These are phyloP conservation scores for Pleurotus cornucopiae DNA, from an alignment of 768 basidiomycete species.

Conservation along the genomic window DNA sequence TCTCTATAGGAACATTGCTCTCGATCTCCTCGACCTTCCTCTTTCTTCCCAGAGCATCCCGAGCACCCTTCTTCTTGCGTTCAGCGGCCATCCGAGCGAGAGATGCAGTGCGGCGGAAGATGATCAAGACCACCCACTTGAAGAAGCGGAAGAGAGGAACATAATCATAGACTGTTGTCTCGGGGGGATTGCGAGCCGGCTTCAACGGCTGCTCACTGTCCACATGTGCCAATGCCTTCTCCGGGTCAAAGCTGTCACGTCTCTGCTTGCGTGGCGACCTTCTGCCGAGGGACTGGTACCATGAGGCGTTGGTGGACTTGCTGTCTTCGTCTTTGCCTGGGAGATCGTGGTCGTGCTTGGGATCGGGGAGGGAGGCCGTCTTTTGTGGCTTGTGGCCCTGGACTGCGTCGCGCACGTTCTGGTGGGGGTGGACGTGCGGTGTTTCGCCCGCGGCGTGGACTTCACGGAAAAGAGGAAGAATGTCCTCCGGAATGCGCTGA, in stretches of 20 bases:
- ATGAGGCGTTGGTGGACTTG: neutral
- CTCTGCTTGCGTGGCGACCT: constrained; percentile 12
- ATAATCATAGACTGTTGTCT: constrained; percentile 44
- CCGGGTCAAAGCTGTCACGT: constrained; percentile 36
- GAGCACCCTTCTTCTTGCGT: constrained; percentile 19
- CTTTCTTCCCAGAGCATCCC: constrained; percentile 32
- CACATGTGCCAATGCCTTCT: constrained; percentile 38
- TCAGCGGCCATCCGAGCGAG: constrained; percentile 14
- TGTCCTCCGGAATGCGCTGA: constrained; percentile 31
- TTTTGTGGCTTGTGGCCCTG: neutral
- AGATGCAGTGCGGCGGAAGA: constrained; percentile 18
- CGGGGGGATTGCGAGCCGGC: constrained; percentile 60
- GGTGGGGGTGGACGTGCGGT: constrained; percentile 6
- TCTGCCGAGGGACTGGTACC: constrained; percentile 2
- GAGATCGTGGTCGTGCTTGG: constrained; percentile 2
- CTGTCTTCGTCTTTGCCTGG: neutral
- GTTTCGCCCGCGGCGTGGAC: constrained; percentile 13
- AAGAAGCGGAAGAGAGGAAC: constrained; percentile 52
- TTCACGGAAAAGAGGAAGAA: constrained; percentile 53
- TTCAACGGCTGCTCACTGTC: constrained; percentile 34
- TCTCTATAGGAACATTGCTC: constrained; percentile 62
- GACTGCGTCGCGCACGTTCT: constrained; percentile 5
- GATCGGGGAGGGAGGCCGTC: constrained; percentile 3
- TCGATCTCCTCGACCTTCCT: constrained; percentile 36
- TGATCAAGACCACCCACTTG: constrained; percentile 32